phyloP scores from a whole-genome alignment of 768 basidiomycete species.

The Inosperma sp. region DNA sequence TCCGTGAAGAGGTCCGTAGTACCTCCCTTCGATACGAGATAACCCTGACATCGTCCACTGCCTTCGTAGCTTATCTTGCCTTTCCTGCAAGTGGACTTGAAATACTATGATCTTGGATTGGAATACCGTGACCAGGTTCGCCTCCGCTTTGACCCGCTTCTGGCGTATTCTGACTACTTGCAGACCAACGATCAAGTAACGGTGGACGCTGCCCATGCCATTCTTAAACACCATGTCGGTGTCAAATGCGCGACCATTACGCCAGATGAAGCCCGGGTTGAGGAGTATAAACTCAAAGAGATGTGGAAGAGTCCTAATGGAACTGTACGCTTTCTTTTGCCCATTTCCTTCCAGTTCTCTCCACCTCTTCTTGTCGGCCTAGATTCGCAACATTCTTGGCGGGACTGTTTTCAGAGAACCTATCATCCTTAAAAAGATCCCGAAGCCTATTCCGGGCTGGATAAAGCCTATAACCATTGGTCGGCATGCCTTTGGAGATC shows the following conservation, averaged over 20 bases:
- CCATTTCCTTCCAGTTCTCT: conserved; percentile 3
- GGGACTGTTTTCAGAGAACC: conserved; percentile 99
- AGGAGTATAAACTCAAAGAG: conserved; percentile 97
- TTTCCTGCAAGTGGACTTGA: conserved; percentile 92
- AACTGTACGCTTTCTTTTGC: conserved; percentile 50
- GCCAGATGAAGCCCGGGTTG: conserved; percentile 91
- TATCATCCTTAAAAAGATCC: conserved; percentile 87
- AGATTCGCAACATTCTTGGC: conserved; percentile 97
- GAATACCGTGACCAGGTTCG: conserved; percentile 84
- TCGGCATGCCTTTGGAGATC: conserved; percentile 96
- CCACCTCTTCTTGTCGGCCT: neutral
- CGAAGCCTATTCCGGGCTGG: conserved; percentile 95
- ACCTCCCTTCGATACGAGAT: neutral
- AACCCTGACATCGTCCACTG: neutral
- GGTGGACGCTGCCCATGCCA: conserved; percentile 89
- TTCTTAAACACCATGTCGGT: conserved; percentile 90
- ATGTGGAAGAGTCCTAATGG: conserved; percentile 99
- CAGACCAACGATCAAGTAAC: conserved; percentile 95
- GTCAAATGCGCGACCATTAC: conserved; percentile 99
- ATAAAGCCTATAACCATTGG: conserved; percentile 94
- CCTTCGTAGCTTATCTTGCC: conserved; percentile 83
- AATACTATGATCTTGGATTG: conserved; percentile 96
- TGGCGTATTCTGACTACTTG: neutral
- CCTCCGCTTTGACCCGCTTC: neutral
- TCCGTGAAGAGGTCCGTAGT: conserved; percentile 70